Percentiles rank a stretch among this genome's conserved stretches.
Conservation (phyloP, 495 filamentous ascomycete genomes). For the Trichoderma erinaceum region DNA sequence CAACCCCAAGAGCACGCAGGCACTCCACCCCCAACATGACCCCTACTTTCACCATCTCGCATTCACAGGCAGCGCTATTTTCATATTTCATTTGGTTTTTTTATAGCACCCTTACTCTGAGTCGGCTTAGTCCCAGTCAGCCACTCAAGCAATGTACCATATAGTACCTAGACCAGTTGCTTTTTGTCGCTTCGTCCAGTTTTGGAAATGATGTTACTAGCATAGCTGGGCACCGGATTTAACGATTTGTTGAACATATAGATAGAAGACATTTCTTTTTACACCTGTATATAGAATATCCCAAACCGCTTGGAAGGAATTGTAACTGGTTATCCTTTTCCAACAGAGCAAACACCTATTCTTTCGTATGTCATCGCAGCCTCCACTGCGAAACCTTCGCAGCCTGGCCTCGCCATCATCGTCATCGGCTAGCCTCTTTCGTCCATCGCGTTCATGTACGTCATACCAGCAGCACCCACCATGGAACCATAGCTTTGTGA, state of each 20-base stretch:
- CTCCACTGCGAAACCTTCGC: background rate
- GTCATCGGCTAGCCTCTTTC: background rate
- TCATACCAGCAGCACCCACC: background rate
- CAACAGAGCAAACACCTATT: too few relatives aligned
- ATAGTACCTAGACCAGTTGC: background rate
- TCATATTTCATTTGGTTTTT: background rate
- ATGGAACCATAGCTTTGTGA: background rate
- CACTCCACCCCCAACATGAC: background rate
- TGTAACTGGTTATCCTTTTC: too few relatives aligned
- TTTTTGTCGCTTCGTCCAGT: too few relatives aligned
- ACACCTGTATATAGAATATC: too few relatives aligned
- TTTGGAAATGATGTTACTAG: too few relatives aligned
- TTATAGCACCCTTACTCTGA: background rate
- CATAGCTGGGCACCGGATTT: too few relatives aligned
- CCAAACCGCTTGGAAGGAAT: too few relatives aligned
- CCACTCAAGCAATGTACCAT: background rate
- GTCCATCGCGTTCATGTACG: background rate
- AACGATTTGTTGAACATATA: too few relatives aligned
- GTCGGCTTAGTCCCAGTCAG: background rate
- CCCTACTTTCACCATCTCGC: background rate
- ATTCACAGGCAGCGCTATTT: background rate
- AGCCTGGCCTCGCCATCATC: background rate
- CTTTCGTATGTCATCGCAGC: too few relatives aligned
- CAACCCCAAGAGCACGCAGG: too few relatives aligned
- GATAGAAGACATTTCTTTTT: too few relatives aligned